Base-by-base conservation (phyloP, 495 filamentous ascomycete species). In the Entonaema liquescens region DNA sequence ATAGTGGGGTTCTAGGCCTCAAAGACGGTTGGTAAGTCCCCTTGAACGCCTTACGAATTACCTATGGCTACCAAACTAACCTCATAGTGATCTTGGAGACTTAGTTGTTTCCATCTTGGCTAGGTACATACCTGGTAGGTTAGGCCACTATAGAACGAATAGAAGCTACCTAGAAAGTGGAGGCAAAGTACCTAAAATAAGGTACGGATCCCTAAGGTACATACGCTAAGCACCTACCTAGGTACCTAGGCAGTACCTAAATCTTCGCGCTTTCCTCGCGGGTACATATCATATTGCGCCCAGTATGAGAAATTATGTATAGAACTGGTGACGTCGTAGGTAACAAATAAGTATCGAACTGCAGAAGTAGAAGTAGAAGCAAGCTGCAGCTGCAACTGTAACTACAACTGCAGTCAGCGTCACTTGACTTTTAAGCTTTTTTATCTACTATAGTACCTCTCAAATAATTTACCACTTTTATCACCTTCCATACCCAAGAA, bases 341-440 rank as follows among this genome's bases (percentile, higher is more conserved):
- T 33, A 42, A 40, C 28, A 17, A 1, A 15, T 19, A 33, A 6
- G 12, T 19, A 33, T 28, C 49, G 9, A 23, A n/a, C 49, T 26
- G 19, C 49, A 9, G 8, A 23, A 19, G 5, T 21, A 49, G 25
- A 33, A 33, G 23, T 29, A 25, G 49, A 53, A 26, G 49, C 21
- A 15, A 53, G 26, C n/a, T 23, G 29, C 19, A 50, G 11, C 11
- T 42, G 55, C 53, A 71, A 71, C n/a, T 28, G 35, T 29, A 38
- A 57, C 44, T 54, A 25, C 42, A 53, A 67, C 59, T 57, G 56
- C 70, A 60, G 70, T 68, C 35, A 67, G 70, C 65, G 54, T 72
- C 64, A 67, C 47, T 67, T 72, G 69, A 72, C 59, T 52, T 31
- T 35, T 65, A 68, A 68, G 64, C 65, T 68, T 72, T 72, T 72